Conservation (phyloP, 495 filamentous ascomycete genomes). For the Friedmanniomyces simplex region DNA sequence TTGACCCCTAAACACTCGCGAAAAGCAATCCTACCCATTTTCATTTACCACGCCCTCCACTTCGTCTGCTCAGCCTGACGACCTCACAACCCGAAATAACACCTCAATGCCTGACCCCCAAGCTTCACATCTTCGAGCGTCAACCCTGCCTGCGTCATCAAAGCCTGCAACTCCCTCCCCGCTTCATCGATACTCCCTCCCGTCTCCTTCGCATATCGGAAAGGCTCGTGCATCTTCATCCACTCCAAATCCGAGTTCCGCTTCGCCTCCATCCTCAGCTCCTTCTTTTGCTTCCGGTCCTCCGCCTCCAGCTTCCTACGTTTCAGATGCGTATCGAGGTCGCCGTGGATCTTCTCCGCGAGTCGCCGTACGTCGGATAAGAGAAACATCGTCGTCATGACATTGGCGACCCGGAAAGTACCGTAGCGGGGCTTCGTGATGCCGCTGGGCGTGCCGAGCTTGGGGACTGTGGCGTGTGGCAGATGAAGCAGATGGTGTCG, state of each 20-base stretch:
- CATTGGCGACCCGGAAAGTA: not conserved
- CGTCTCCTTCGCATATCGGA: not conserved
- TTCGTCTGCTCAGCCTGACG: too few relatives aligned
- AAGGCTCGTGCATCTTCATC: not conserved
- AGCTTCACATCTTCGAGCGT: not conserved
- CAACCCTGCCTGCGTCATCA: not conserved
- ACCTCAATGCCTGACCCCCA: not conserved
- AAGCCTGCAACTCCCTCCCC: not conserved
- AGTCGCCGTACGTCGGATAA: slow-evolving; percentile 1
- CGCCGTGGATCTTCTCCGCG: slow-evolving; percentile 5
- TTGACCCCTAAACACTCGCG: too few relatives aligned
- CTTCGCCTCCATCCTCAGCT: not conserved
- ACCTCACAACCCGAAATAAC: not conserved
- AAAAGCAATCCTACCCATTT: too few relatives aligned
- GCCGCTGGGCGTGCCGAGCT: not conserved
- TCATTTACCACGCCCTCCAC: too few relatives aligned
- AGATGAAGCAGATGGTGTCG: not conserved
- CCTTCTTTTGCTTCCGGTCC: not conserved
- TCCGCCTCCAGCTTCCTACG: not conserved
- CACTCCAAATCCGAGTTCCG: not conserved
- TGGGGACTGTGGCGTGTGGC: not conserved
- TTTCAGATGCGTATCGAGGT: not conserved
- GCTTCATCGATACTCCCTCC: not conserved
- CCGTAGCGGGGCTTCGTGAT: slow-evolving; percentile 5
- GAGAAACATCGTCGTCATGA: slow-evolving; percentile 14